Base-by-base conservation (phyloP, 2,329 filamentous ascomycete genomes). In the Eutypella sp. region DNA sequence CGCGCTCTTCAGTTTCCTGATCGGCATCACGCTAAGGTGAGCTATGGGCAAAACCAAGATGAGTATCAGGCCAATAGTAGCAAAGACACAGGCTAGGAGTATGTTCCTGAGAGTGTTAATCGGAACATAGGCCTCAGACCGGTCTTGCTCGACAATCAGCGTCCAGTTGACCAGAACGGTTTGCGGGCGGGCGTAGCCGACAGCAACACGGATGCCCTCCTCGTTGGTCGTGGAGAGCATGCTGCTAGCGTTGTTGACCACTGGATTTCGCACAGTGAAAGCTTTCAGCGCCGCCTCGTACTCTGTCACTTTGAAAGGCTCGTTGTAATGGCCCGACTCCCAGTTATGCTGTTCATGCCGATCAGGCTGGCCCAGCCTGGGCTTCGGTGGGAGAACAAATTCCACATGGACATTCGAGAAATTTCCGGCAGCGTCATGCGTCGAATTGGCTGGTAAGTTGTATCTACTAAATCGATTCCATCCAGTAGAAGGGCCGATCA, bases 71-170 rank as follows among this genome's bases (percentile, higher is more conserved):
- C 85, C 90, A 11, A 84, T 77, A 0, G 89, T 92, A 1, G 86
- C 88, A 61, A 96, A 95, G 0, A 95, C 86, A 50, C 89, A 95
- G 5, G 82, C 88, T 2, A 96, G 67, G 2, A 96, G 77, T 42
- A 96, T 88, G 40, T 85, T 83, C 18, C 87, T 81, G n/a, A 96
- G 72, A 18, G 81, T 82, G 23, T 73, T 67, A 47, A 96, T 90
- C 0, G 90, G 87, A 7, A 74, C 72, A 68, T 86, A 90, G 0
- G 90, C 88, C 65, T 96, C 90, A 19, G 64, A 63, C 51, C 81
- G 81, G 2, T 81, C 73, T 63, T 93, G 84, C 61, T 96, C 91
- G 1, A 96, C 79, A 2, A 95, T 57, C 3, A 96, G 70, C 5
- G 87, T 82, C 91, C 91, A 96, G 57, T 92, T 81, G 7, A 87